Base-by-base conservation (phyloP, 768 basidiomycete genomes). In the Lentinus tigrinus region DNA sequence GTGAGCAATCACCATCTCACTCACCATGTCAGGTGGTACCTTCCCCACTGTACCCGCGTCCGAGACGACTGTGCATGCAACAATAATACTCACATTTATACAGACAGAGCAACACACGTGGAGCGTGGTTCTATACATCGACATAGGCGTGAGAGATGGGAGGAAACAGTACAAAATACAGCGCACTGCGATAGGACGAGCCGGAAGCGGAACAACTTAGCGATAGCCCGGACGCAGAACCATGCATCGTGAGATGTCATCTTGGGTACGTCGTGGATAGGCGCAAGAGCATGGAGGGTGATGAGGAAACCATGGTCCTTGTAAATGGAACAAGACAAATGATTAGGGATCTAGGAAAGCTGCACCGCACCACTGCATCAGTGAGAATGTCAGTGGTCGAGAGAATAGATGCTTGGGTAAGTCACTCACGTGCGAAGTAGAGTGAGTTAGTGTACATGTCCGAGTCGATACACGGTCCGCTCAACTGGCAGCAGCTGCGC, bases 81-180 rank as follows among this genome's bases (percentile, higher is more conserved):
- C n/a, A 46, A 23, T 13, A 46, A 23, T 24, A 46, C 43, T 34
- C 11, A n/a, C 26, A 52, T 58, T 58, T 34, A 46, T 52, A 58
- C 57, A 58, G 46, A 47, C 24, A 46, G 50, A 16, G 19, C 8
- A 2, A 43, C 19, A n/a, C 31, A 31, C 11, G 52, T 17, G 43
- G 44, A 44, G 11, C 28, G 24, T 34, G 47, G 21, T 56, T 60
- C 59, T 60, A 60, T 60, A 60, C 59, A 60, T 55, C 38, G 37
- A 27, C 40, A n/a, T 19, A 56, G 14, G 24, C 23, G 19, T 28
- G 50, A 40, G 50, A 47, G 38, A 28, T n/a, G 48, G 34, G 37
- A 43, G 44, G 31, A 31, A 34, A 37, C 26, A 28, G 47, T 28
- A 40, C n/a, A 16, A 16, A 40, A 50, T 53, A 51, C 55, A 56